Percentiles rank a stretch among this genome's conserved stretches.
Evolutionary conservation across 352 stramenopile genomes (phyloP).

Genomic region (Elongisporangium anandrum): DNA sequence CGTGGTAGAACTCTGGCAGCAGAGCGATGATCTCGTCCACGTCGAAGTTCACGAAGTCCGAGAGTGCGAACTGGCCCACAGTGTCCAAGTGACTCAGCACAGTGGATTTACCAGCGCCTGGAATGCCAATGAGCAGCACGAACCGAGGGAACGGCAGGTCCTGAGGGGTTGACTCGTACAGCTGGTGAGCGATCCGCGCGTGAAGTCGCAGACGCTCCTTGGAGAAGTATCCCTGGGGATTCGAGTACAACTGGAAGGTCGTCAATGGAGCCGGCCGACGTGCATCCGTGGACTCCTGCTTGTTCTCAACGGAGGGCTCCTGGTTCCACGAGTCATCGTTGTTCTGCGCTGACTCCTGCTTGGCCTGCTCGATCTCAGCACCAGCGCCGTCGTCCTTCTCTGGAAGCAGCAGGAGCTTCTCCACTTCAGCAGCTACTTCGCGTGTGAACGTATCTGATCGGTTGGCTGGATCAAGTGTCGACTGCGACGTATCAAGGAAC

Average conservation of each 20-base stretch:
- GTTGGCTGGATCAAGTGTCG: slow-evolving; percentile 55
- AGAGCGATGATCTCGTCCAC: slow-evolving; percentile 78
- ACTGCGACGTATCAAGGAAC: slow-evolving; percentile 62
- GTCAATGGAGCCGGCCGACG: slow-evolving; percentile 34
- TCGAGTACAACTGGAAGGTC: slow-evolving; percentile 60
- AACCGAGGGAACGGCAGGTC: slow-evolving; percentile 54
- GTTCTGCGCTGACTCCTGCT: slow-evolving; percentile 4
- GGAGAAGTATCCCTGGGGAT: slow-evolving; percentile 57
- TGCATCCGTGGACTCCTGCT: slow-evolving; percentile 14
- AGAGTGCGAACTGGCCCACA: slow-evolving; percentile 55
- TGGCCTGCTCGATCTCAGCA: slow-evolving; percentile 6
- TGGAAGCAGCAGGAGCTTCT: slow-evolving; percentile 28
- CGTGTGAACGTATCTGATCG: slow-evolving; percentile 40
- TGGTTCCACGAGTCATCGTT: slow-evolving; percentile 15
- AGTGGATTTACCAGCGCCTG: slow-evolving; percentile 66
- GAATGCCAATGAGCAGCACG: slow-evolving; percentile 65
- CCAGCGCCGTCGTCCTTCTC: slow-evolving; percentile 21
- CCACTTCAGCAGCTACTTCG: slow-evolving; percentile 44
- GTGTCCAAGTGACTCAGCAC: slow-evolving; percentile 74
- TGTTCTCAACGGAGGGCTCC: slow-evolving; percentile 30
- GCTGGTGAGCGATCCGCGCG: slow-evolving; percentile 67
- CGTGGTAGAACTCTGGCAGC: slow-evolving; percentile 76
- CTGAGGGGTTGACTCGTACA: slow-evolving; percentile 56
- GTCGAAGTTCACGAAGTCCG: slow-evolving; percentile 84
- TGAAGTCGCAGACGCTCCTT: slow-evolving; percentile 55